Percentiles rank a stretch among this genome's conserved stretches.
Evolutionary conservation across 2,329 filamentous ascomycete genomes (phyloP).

Genomic region (Anisogramma anomala): DNA sequence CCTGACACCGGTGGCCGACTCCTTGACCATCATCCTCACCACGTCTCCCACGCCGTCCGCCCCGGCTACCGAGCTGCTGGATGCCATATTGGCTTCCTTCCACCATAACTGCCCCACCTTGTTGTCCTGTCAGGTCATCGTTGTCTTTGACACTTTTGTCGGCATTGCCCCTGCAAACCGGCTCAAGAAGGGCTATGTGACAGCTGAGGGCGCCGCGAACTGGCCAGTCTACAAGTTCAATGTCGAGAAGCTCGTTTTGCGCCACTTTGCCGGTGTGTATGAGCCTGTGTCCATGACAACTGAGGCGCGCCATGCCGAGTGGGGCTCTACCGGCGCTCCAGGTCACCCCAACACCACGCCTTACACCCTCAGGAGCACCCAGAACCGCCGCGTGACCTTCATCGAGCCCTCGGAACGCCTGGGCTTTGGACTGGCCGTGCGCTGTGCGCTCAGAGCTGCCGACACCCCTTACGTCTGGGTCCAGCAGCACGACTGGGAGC

Average conservation of each 20-base stretch:
- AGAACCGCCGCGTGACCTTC: slow-evolving; percentile 31
- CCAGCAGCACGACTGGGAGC: slow-evolving; percentile 46
- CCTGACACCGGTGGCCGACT: slow-evolving; percentile 5
- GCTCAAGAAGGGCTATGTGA: slow-evolving; percentile 43
- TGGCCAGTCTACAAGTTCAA: slow-evolving; percentile 36
- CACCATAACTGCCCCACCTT: slow-evolving; percentile 29
- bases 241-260: slow-evolving; percentile 30
- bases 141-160: slow-evolving; percentile 43
- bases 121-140: slow-evolving; percentile 32
- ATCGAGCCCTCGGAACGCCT: slow-evolving; percentile 35
- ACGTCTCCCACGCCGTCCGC: slow-evolving; percentile 45
- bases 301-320: slow-evolving; percentile 32
- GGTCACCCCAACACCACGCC: slow-evolving; percentile 26
- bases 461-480: slow-evolving; percentile 44
- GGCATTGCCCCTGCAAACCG: slow-evolving; percentile 31
- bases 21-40: slow-evolving; percentile 37
- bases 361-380: slow-evolving; percentile 25
- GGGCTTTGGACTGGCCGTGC: slow-evolving; percentile 43
- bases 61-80: slow-evolving; percentile 40
- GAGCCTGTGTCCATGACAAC: slow-evolving; percentile 8
- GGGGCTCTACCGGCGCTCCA: slow-evolving; percentile 27
- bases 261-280: slow-evolving; percentile 17
- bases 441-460: slow-evolving; percentile 35
- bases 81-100: slow-evolving; percentile 35
- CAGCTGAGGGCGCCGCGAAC: slow-evolving; percentile 29